Base-by-base conservation (phyloP, 2,329 filamentous ascomycete genomes). In the Diplocarpon mali region DNA sequence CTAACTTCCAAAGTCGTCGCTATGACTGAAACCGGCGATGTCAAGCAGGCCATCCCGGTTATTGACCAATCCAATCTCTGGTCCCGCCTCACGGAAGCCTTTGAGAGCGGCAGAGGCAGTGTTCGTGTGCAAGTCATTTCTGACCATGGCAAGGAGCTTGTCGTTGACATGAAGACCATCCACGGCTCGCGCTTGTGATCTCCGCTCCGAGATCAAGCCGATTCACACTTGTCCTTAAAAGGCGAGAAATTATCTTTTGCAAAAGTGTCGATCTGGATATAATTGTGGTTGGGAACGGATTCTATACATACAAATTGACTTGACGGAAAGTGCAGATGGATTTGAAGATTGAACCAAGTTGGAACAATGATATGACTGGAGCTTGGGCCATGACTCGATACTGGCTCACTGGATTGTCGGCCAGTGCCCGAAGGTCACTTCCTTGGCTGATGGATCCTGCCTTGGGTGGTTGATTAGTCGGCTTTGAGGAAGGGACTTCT, bases 151-250 rank as follows among this genome's bases (percentile, higher is more conserved):
- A 80, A 83, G 62, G 92, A 98, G 80, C 80, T 98, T 63, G 89
- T 85, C 60, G 92, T 98, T 59, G 92, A 98, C 78, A 92, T 93
- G 80, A 96, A 95, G 85, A 85, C 94, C 64, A 85, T 96, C 65
- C 92, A 98, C 72, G 78, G 77, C 63, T 80, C 77, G 56, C 75
- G 74, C 61, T 68, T 82, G 66, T 82, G 58, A 55, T 41, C 38
- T 8, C 13, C 8, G 8, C n/a, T 32, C n/a, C 10, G 7, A 24
- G 7, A 24, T 24, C 7, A 24, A 4, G 4, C 20, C 46, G 14
- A 8, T 37, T 29, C 38, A 15, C 17, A 24, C 34, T 41, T 45
- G 32, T 41, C 30, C 34, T 45, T 45, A 41, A 38, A 45, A 47
- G 49, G 52, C 48, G 51, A 49, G 47, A 46, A 46, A 45, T 48